Percentiles rank a stretch among this genome's conserved stretches.
phyloP scores from a whole-genome alignment of 2,329 filamentous ascomycete genomes.

The Penicillium verrucosum region DNA sequence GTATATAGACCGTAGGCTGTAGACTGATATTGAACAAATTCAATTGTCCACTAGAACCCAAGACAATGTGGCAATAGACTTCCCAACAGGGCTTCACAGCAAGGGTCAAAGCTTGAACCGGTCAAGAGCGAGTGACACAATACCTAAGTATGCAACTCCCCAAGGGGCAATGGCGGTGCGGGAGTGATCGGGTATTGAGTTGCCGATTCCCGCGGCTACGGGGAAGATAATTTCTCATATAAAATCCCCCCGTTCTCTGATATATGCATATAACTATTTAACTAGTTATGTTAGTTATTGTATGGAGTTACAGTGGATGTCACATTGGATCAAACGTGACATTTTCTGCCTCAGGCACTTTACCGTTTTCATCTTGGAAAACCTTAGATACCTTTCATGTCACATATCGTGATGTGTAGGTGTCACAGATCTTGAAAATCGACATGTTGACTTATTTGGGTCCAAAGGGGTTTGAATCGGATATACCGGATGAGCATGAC shows the following conservation, averaged over 20 bases:
- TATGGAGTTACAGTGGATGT: not conserved
- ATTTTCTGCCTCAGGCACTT: not conserved
- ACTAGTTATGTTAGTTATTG: no score
- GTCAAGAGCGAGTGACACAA: conserved; percentile 6
- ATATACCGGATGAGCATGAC: not conserved
- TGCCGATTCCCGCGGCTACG: conserved; percentile 21
- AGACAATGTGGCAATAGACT: not conserved
- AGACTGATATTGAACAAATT: not conserved
- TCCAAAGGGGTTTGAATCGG: not conserved
- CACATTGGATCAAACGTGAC: not conserved
- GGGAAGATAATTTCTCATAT: not conserved
- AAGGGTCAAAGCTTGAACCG: conserved; percentile 4
- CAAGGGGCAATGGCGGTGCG: conserved; percentile 14
- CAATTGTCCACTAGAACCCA: not conserved
- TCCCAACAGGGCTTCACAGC: conserved; percentile 3
- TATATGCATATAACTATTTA: no score
- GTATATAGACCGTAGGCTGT: not conserved
- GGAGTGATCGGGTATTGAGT: conserved; percentile 15
- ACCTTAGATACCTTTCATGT: not conserved
- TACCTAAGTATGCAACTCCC: not conserved
- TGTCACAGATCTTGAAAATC: not conserved
- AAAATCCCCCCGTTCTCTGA: not conserved
- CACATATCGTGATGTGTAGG: not conserved
- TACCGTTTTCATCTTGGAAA: not conserved
- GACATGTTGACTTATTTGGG: not conserved